A percentile compares a stretch with the other conserved stretches of the same genome.
Evolutionary conservation across 371 early-diverging fungal genomes (phyloP).

Genomic region (Mortierella sp.): DNA sequence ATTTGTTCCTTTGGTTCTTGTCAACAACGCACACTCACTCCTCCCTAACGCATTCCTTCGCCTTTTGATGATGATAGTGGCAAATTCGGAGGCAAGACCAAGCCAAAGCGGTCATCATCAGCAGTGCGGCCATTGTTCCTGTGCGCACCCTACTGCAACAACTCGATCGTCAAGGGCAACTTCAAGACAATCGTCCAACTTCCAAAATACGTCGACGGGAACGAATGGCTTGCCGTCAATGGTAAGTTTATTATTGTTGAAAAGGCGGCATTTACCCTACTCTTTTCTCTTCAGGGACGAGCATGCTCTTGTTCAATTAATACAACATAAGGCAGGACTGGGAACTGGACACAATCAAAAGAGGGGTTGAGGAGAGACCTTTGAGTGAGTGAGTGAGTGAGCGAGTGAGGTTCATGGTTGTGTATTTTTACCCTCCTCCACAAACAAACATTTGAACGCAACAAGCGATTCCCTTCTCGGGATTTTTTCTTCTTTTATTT

Average conservation of each 20-base stretch:
- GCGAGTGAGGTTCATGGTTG: neutral
- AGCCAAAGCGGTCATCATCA: conserved; percentile 59
- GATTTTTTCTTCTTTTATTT: neutral
- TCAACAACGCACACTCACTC: neutral
- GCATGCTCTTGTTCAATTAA: neutral
- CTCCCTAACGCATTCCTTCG: neutral
- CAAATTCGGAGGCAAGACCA: conserved; percentile 60
- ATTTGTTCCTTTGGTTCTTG: neutral
- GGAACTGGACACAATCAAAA: neutral
- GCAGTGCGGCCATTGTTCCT: conserved; percentile 80
- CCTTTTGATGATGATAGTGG: conserved; percentile 11
- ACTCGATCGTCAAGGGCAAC: conserved; percentile 92
- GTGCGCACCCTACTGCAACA: conserved; percentile 79
- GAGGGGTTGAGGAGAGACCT: neutral
- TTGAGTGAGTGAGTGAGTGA: too few species aligned
- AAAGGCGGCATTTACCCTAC: neutral
- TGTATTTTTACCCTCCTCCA: neutral
- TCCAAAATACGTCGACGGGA: conserved; percentile 90
- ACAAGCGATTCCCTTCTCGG: neutral
- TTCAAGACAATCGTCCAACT: conserved; percentile 89
- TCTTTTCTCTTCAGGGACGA: neutral
- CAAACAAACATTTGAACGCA: neutral
- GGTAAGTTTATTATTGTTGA: conserved; percentile 60
- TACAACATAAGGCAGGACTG: neutral
- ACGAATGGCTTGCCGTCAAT: conserved; percentile 96